Base-by-base conservation (phyloP, 2,329 filamentous ascomycete genomes). In the Pyricularia sp. region DNA sequence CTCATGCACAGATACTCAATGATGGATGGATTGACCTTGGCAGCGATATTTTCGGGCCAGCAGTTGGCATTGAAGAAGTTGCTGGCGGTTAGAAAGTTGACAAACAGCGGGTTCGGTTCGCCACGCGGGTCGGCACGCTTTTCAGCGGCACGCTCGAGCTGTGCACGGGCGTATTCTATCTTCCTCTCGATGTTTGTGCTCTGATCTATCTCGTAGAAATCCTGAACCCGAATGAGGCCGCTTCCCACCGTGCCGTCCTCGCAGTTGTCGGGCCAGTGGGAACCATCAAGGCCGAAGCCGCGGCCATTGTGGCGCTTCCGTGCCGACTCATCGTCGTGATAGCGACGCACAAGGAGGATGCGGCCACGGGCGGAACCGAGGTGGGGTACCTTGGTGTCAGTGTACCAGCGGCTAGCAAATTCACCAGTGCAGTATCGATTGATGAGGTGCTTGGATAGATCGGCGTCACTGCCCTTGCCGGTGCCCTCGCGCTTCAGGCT, bases 1-100 rank as follows among this genome's bases (percentile, higher is more conserved):
- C 79, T 79, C 72, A 82, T 79, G 76, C 87, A 90, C 31, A 90
- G 78, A 75, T 89, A 87, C 73, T 89, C 86, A 69, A 89, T 77
- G 68, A 89, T 85, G 1, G 90, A 88, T 23, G 94, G 92, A 81
- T 98, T 98, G 66, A 97, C 85, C 80, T 91, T 92, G 25, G 88
- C 90, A 0, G 95, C 94, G 77, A 99, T 92, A 75, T 87, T 90
- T 78, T 97, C 94, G 0, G 95, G 95, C 95, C 95, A 99, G 79
- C 93, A 97, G 69, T 87, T 88, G 1, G 90, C 84, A 72, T 92
- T 94, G 89, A 94, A 98, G 82, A 98, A 98, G 81, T 97, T 97
- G 78, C 91, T 94, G 0, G 90, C 95, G 73, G 86, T 93, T 71
- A 97, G 79, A 77, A 97, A 98, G 79, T 98, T 99, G 78, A 98